Base-by-base conservation (phyloP, 2,329 filamentous ascomycete genomes). In the Coniella lustricola region DNA sequence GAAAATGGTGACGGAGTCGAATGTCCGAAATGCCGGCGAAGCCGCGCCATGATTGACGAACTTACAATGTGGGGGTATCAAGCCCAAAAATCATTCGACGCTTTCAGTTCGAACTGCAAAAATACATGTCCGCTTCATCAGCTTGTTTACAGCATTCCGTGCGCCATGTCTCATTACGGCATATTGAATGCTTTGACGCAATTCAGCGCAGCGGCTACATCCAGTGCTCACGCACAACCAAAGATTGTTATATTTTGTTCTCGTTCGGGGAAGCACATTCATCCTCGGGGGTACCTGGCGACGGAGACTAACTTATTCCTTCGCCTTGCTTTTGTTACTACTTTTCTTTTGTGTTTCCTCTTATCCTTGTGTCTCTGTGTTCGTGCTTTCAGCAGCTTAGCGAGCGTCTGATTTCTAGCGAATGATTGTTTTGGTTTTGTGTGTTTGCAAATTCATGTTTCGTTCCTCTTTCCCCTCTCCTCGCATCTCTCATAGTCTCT, bases 1-100 rank as follows among this genome's bases (percentile, higher is more conserved):
- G 60, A 87, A 88, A 67, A 90, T 95, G 79, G 86, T 95, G 59
- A 81, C 85, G 55, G 86, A 93, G 62, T 84, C 78, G 68, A 84
- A 76, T 67, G 71, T 53, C 39, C 56, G 57, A 64, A 66, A 67
- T 57, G 66, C 50, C 54, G 68, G 59, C 65, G 67, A 64, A 65
- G 67, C 65, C 52, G 52, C 58, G 49, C 53, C 50, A 68, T 60
- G 66, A 66, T 57, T 63, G 60, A 67, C 55, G 61, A 64, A 44
- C 32, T 50, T 33, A 58, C 42, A 45, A 51, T 36, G 40, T 33
- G 48, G n/a, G n/a, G n/a, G n/a, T n/a, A n/a, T n/a, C 46, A 42
- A 55, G 25, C 50, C 42, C 40, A 52, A 50, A 46, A 48, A 37
- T 49, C 32, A 44, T 48, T 38, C 46, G 18, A 46, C 41, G 35